Conservation (phyloP, 148 eudicot species). For the Selenicereus undatus region DNA sequence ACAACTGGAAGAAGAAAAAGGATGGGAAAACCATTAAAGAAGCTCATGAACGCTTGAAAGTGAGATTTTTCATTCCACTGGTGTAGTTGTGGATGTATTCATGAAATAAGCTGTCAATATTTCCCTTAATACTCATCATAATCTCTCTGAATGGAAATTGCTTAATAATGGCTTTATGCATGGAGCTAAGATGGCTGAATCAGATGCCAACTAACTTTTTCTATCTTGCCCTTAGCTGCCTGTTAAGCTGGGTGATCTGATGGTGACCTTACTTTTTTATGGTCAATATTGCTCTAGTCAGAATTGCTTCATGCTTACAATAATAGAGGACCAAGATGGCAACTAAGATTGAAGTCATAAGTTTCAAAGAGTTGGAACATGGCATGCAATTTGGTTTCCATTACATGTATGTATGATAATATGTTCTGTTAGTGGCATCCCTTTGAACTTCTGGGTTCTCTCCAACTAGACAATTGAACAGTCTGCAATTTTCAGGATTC, state of each 20-base stretch:
- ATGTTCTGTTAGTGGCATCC: neutral
- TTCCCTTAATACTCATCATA: neutral
- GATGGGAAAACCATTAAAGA: conserved; percentile 96
- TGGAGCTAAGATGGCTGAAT: neutral
- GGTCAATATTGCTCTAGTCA: neutral
- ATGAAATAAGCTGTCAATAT: too few relatives aligned
- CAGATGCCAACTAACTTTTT: neutral
- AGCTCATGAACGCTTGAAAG: conserved; percentile 96
- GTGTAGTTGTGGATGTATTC: conserved; percentile 6
- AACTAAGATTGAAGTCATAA: neutral
- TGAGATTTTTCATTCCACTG: conserved; percentile 31
- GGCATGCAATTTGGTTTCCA: neutral
- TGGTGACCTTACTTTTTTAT: neutral
- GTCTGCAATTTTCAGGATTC: too few relatives aligned
- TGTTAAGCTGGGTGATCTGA: neutral
- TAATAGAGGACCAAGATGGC: neutral
- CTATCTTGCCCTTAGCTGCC: neutral
- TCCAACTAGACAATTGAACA: neutral
- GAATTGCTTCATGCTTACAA: neutral
- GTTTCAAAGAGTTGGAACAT: neutral
- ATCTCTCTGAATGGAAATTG: neutral
- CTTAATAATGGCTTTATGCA: neutral
- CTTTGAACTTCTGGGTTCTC: neutral
- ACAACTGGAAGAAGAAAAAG: conserved; percentile 92
- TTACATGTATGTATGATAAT: neutral